Evolutionary conservation across 2,329 filamentous ascomycete species (phyloP), one percentile per base, ranked within the genome.

Genomic region (Pseudogymnoascus sp.): DNA sequence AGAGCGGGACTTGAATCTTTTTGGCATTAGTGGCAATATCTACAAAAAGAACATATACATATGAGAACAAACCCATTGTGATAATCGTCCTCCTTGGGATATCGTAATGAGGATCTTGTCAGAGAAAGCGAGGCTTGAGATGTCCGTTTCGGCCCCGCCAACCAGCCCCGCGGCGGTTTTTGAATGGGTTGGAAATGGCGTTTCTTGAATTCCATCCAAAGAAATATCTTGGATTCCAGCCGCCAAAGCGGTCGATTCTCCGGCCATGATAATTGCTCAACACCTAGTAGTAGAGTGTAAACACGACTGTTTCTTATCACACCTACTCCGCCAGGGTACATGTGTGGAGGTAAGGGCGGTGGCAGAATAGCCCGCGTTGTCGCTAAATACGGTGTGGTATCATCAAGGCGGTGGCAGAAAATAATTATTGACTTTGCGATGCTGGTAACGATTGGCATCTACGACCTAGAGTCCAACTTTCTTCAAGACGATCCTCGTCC

Each of bases 31-130:
- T 34, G 18, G 22, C 64, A 60, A 59, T 69, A 38, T 70, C 71
- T 50, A 73, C 2, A n/a, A 66, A 65, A 66, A 59, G 30, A 35
- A 50, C 54, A 28, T 32, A 58, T 37, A 63, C 58, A 37, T 61
- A 12, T 57, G 39, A 32, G n/a, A 34, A 71, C 77, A 60, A 78
- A 97, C 91, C 94, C 94, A 99, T 79, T 97, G 94, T 18, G 90
- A 89, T 54, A 97, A 76, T 62, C 87, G 83, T 6, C 92, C 93
- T 64, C 87, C 83, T 75, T 97, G 94, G 0, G 89, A 90, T 63
- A 97, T 81, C 1, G 91, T 97, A 64, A 99, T 78, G 68, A 99
- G 76, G 68, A 99, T 91, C 74, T 91, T 96, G 80, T 97, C 94
- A 7, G 86, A 81, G 74, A 97, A 97, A 68, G 80, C 84, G 60